Conservation (phyloP, 768 basidiomycete genomes). For the Calocera viscosa region DNA sequence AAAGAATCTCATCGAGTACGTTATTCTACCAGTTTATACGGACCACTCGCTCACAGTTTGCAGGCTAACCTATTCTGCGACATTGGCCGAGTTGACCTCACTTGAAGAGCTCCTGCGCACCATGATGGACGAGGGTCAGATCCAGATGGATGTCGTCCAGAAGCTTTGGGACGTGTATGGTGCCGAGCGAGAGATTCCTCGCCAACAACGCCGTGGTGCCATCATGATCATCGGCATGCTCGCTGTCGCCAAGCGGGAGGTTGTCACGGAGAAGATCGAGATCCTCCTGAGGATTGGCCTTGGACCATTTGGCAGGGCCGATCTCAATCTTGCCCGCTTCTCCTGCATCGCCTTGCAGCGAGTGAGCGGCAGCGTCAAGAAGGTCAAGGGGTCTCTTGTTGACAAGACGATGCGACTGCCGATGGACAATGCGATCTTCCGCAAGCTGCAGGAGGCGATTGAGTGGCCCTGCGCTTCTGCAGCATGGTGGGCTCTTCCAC, state of each 20-base stretch:
- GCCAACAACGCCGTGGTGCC: slow-evolving; percentile 79
- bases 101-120: slow-evolving; percentile 93
- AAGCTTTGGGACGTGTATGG: slow-evolving; percentile 96
- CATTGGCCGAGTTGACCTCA: slow-evolving; percentile 87
- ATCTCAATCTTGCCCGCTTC: slow-evolving; percentile 81
- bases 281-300: slow-evolving; percentile 75
- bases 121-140: slow-evolving; percentile 81
- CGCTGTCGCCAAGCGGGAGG: slow-evolving; percentile 64
- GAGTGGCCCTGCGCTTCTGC: slow-evolving; percentile 67
- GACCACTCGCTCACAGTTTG: background rate
- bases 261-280: slow-evolving; percentile 74
- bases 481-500: slow-evolving; percentile 49
- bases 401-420: slow-evolving; percentile 77
- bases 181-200: slow-evolving; percentile 59
- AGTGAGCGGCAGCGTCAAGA: slow-evolving; percentile 88
- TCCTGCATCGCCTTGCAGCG: slow-evolving; percentile 89
- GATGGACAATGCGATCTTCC: slow-evolving; percentile 80
- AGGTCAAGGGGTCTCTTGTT: slow-evolving; percentile 86
- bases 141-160: slow-evolving; percentile 71
- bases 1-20: slow-evolving; percentile 93
- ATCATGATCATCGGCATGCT: slow-evolving; percentile 97
- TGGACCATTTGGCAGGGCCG: slow-evolving; percentile 68
- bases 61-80: slow-evolving; percentile 83
- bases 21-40: slow-evolving; percentile 10
- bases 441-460: slow-evolving; percentile 66